Evolutionary conservation across 2,329 filamentous ascomycete genomes (phyloP), one percentile per base, ranked within the genome.

Genomic region (Aspergillus caelatus): DNA sequence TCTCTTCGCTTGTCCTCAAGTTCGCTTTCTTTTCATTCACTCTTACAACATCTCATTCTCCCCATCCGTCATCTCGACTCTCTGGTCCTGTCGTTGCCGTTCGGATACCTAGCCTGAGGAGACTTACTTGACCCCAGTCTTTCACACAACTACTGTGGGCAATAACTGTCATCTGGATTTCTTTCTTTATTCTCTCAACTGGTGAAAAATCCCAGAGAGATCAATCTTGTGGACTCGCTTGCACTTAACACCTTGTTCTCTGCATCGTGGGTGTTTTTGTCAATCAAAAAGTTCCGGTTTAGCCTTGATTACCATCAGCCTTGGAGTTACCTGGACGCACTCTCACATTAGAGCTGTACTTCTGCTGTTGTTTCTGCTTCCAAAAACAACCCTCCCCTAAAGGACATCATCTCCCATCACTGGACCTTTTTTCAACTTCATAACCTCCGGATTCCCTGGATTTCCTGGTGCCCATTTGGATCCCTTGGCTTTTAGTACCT

Each of bases 401-500:
- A 66, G 61, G 55, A 52, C 57, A 39, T 65, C 62, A 61, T 64
- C 59, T 65, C 56, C 62, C 61, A 64, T 61, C 57, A 63, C 63
- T 68, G 66, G 65, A 67, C 60, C 65, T 62, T 28, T 60, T 61
- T 60, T 61, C 65, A 65, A 65, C 65, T 65, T 66, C 56, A 53
- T 62, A 52, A 54, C 50, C 45, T 62, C 56, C 65, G 57, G 64
- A 55, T 39, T 55, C 21, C 52, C 34, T 55, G 52, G 68, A 67
- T 65, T 67, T 65, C 63, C 58, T 65, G 69, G 68, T 72, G 72
- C 69, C 68, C 70, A 68, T 62, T 72, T 71, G 70, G 70, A 74
- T 61, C 69, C 67, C 66, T 70, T 72, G 63, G 63, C 58, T 65
- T 62, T 62, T 65, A 64, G 60, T 68, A 65, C 57, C 61, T 65